Conservation (phyloP, 1,139 yeast genomes). For the Blastobotrys niveus region DNA sequence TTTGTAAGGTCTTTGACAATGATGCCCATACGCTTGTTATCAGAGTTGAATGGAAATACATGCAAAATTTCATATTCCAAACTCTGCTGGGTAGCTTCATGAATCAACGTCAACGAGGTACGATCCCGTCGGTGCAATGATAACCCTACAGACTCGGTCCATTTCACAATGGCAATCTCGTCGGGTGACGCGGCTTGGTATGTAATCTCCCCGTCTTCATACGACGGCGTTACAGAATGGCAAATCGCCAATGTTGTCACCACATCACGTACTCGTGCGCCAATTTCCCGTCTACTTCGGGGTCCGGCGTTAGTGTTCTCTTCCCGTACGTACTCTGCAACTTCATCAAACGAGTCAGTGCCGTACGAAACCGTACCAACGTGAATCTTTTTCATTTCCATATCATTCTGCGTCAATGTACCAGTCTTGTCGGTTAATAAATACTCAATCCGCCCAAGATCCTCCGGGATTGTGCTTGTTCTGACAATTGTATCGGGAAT, state of each 20-base stretch:
- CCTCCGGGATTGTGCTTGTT: constrained; percentile 97
- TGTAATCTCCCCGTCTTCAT: constrained; percentile 55
- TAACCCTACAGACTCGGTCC: constrained; percentile 81
- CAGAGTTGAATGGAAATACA: constrained; percentile 91
- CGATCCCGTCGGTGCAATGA: constrained; percentile 78
- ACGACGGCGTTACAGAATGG: constrained; percentile 90
- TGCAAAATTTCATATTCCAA: constrained; percentile 65
- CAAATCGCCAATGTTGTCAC: constrained; percentile 81
- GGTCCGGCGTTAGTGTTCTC: constrained; percentile 28
- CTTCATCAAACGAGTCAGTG: constrained; percentile 87
- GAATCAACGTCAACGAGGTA: constrained; percentile 60
- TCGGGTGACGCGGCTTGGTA: constrained; percentile 99
- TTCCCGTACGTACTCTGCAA: constrained; percentile 55
- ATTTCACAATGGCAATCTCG: constrained; percentile 93
- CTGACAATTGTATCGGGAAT: constrained; percentile 89
- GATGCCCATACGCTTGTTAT: constrained; percentile 94
- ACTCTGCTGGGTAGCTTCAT: constrained; percentile 50
- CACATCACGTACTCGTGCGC: constrained; percentile 70
- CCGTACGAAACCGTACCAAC: constrained; percentile 90
- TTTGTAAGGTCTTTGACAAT: constrained; percentile 58
- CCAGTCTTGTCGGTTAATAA: constrained; percentile 93
- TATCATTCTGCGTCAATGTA: constrained; percentile 94
- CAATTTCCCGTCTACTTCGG: constrained; percentile 57
- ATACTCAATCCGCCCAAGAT: constrained; percentile 91
- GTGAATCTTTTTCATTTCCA: constrained; percentile 92